phyloP scores from a whole-genome alignment of 176 grass and related monocot genomes.

The Carex parvula region DNA sequence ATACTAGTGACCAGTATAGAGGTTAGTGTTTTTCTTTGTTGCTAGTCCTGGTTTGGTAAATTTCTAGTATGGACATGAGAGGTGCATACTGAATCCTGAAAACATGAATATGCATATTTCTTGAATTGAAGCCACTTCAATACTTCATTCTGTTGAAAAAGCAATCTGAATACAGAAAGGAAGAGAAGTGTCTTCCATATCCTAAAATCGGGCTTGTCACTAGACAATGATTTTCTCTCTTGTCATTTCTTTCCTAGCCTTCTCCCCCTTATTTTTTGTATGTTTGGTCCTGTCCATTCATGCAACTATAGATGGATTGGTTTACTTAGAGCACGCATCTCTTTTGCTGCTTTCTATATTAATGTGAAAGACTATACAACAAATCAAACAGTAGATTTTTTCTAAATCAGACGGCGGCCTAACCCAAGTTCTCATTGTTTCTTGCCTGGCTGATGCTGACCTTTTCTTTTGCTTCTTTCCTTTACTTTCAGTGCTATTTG shows the following conservation, averaged over 20 bases:
- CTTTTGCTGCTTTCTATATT: constrained; percentile 6
- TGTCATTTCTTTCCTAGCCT: not conserved
- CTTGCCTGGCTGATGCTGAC: constrained; percentile 1
- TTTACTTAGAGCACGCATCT: constrained; percentile 1
- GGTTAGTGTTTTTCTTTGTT: not conserved
- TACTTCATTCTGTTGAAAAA: not conserved
- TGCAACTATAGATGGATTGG: not conserved
- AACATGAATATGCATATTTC: not conserved
- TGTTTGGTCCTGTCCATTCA: not conserved
- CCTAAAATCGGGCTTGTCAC: not conserved
- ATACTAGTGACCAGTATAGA: not conserved
- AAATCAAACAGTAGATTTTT: constrained; percentile 3
- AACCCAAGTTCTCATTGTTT: not conserved
- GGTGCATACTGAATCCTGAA: not conserved
- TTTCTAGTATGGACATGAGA: not conserved
- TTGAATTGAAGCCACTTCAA: not conserved
- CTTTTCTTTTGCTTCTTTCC: not conserved
- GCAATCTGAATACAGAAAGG: not conserved
- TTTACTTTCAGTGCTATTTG: not conserved
- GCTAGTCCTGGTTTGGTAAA: not conserved
- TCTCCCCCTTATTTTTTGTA: not conserved
- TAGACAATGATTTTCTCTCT: not conserved
- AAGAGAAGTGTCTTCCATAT: not conserved
- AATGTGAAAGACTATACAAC: not conserved
- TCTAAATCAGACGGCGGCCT: not conserved